phyloP scores from a whole-genome alignment of 2,329 filamentous ascomycete genomes.

The Karstenula rhodostoma region DNA sequence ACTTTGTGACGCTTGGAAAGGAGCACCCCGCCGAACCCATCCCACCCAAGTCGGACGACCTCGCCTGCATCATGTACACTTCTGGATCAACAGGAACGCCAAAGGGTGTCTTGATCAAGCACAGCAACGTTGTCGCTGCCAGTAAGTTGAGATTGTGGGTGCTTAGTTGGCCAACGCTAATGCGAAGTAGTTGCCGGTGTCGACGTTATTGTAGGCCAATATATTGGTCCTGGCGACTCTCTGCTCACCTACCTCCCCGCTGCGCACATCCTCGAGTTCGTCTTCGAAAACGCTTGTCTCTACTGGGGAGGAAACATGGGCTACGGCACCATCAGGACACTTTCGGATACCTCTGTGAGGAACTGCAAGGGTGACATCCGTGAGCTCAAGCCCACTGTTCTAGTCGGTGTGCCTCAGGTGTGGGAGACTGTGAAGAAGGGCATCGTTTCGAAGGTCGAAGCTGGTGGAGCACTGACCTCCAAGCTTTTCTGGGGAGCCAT shows the following conservation, averaged over 20 bases:
- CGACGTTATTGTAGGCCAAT: conserved; percentile 76
- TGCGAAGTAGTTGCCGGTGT: conserved; percentile 72
- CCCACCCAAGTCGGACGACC: conserved; percentile 75
- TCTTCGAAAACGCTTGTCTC: conserved; percentile 89
- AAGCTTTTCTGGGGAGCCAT: conserved; percentile 80
- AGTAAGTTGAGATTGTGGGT: conserved; percentile 59
- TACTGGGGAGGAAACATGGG: conserved; percentile 92
- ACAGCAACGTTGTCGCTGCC: conserved; percentile 80
- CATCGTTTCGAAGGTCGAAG: conserved; percentile 79
- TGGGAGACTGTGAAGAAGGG: conserved; percentile 99
- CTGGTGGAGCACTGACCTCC: conserved; percentile 72
- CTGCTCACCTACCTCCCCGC: conserved; percentile 92
- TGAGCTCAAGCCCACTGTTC: conserved; percentile 85
- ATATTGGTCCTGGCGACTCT: conserved; percentile 78
- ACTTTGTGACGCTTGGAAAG: conserved; percentile 63
- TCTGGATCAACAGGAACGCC: conserved; percentile 89
- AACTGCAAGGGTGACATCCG: conserved; percentile 95
- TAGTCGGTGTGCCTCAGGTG: conserved; percentile 94
- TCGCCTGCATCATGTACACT: conserved; percentile 84
- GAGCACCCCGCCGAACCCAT: conserved; percentile 75
- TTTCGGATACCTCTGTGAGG: conserved; percentile 84
- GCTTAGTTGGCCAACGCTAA: conserved; percentile 19
- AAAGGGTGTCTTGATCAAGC: conserved; percentile 86
- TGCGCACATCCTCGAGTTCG: conserved; percentile 95
- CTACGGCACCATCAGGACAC: conserved; percentile 88